phyloP scores from a whole-genome alignment of 768 basidiomycete species.

The Polyporus arcularius region DNA sequence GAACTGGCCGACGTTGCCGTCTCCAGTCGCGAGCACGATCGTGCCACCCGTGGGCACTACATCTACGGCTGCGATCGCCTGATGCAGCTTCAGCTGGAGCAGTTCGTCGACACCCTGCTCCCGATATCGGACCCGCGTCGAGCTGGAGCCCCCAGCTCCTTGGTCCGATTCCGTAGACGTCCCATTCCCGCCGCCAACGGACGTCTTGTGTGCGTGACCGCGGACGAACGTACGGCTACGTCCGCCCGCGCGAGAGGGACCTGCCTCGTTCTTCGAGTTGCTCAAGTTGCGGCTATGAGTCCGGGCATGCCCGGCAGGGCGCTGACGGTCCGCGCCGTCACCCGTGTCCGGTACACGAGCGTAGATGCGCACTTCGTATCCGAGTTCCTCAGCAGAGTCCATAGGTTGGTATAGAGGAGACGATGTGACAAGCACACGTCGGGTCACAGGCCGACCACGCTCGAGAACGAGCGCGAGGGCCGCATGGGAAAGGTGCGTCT shows the following conservation, averaged over 20 bases:
- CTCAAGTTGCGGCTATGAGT: background rate
- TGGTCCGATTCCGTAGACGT: conserved; percentile 31
- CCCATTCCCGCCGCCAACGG: conserved; percentile 19
- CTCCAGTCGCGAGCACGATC: conserved; percentile 91
- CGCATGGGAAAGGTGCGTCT: conserved; percentile 69
- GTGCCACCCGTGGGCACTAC: conserved; percentile 65
- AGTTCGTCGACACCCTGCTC: conserved; percentile 97
- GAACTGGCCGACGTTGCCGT: conserved; percentile 91
- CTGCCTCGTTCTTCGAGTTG: conserved; percentile 20
- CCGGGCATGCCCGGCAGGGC: conserved; percentile 3
- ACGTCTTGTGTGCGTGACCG: conserved; percentile 26
- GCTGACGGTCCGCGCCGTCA: conserved; percentile 57
- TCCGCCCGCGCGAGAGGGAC: conserved; percentile 17
- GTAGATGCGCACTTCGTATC: conserved; percentile 73
- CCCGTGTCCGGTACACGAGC: conserved; percentile 70
- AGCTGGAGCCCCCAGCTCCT: conserved; percentile 14
- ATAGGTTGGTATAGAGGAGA: conserved; percentile 86
- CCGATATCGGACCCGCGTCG: conserved; percentile 60
- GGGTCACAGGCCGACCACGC: conserved; percentile 73
- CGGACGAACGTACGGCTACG: conserved; percentile 17
- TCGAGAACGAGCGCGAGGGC: conserved; percentile 79
- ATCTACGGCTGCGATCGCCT: conserved; percentile 75
- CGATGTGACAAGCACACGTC: conserved; percentile 77
- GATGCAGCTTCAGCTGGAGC: conserved; percentile 89
- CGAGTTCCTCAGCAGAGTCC: conserved; percentile 68